Conservation (phyloP, 2,329 filamentous ascomycete genomes). For the Triangularia setosa region DNA sequence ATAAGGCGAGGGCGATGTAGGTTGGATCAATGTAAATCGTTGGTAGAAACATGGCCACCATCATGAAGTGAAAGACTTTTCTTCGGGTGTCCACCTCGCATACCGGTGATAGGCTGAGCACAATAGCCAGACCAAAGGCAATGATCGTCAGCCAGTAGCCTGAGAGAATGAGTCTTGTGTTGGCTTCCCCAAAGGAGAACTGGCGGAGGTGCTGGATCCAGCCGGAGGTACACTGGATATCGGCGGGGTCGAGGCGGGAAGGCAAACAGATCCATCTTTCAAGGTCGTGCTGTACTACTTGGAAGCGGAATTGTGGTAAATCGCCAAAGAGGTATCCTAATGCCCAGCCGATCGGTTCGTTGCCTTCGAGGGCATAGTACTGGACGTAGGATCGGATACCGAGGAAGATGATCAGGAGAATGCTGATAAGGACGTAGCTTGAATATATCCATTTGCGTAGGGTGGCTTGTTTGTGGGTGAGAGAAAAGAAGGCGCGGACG, state of each 20-base stretch:
- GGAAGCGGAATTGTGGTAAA: slow-evolving; percentile 64
- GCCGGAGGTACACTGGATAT: slow-evolving; percentile 40
- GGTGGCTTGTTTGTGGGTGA: slow-evolving; percentile 75
- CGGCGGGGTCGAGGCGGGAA: slow-evolving; percentile 29
- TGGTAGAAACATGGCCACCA: slow-evolving; percentile 92
- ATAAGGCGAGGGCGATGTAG: slow-evolving; percentile 76
- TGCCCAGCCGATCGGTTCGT: slow-evolving; percentile 90
- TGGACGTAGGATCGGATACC: slow-evolving; percentile 69
- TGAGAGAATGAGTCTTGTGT: slow-evolving; percentile 72
- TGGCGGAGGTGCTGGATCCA: slow-evolving; percentile 65
- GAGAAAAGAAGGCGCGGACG: slow-evolving; percentile 69
- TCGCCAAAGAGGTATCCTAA: slow-evolving; percentile 86
- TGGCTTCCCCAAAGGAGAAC: slow-evolving; percentile 66
- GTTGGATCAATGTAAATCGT: slow-evolving; percentile 81
- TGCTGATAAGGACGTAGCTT: slow-evolving; percentile 66
- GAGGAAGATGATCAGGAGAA: slow-evolving; percentile 62
- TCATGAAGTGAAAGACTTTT: slow-evolving; percentile 98
- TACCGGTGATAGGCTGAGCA: slow-evolving; percentile 68
- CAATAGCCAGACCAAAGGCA: slow-evolving; percentile 64
- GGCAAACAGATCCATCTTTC: slow-evolving; percentile 75
- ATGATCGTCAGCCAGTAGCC: slow-evolving; percentile 72
- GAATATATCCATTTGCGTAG: slow-evolving; percentile 82
- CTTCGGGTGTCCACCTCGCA: slow-evolving; percentile 93
- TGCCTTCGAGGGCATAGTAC: slow-evolving; percentile 60
- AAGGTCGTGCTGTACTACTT: slow-evolving; percentile 64